Conservation (phyloP, 257 asterid genomes). For the Solanum pimpinellifolium region DNA sequence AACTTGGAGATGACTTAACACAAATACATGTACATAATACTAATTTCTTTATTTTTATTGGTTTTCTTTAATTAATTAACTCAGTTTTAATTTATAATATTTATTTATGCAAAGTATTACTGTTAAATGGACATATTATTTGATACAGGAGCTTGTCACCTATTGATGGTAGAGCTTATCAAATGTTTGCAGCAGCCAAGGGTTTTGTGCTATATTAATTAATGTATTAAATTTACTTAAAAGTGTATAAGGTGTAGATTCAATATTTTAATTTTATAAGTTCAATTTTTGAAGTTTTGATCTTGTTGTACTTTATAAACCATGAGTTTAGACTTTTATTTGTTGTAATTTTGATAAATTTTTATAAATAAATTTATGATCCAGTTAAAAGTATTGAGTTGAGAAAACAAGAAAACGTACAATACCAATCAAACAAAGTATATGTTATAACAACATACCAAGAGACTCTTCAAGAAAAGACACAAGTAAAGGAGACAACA, state of each 20-base stretch:
- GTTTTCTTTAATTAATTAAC: not conserved
- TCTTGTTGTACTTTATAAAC: not conserved
- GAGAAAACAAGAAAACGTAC: no score
- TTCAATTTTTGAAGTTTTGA: not conserved
- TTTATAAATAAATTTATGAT: no score
- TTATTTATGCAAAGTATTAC: not conserved
- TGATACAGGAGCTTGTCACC: not conserved
- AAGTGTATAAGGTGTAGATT: not conserved
- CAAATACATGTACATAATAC: not conserved
- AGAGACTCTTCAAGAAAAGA: no score
- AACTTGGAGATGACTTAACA: conserved; percentile 23
- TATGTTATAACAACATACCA: no score
- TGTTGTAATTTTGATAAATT: not conserved
- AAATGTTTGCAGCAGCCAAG: not conserved
- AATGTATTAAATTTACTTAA: not conserved
- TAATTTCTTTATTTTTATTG: not conserved
- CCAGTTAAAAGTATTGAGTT: no score
- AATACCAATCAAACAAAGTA: no score
- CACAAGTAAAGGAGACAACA: no score
- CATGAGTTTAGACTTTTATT: not conserved
- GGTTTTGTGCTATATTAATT: not conserved
- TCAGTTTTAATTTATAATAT: not conserved
- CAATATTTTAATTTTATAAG: no score
- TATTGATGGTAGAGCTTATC: not conserved
- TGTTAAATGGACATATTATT: not conserved